A percentile compares a stretch with the other conserved stretches of the same genome.
These are phyloP conservation scores for Rhododendron henanense DNA, from an alignment of 148 eudicot species.

Conservation along the genomic window DNA sequence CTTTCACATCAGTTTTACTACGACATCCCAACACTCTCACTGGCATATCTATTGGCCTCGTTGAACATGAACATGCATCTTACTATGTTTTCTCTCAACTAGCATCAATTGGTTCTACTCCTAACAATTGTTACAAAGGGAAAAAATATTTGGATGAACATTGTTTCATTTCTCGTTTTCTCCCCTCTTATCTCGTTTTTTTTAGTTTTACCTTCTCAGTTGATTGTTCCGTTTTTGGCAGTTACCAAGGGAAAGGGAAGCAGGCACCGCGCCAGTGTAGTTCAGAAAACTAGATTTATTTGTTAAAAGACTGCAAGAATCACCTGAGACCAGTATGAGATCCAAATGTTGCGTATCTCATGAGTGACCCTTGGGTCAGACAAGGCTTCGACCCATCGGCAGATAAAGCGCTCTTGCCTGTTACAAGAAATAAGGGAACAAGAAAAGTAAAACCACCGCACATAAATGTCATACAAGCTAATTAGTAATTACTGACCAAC, in stretches of 20 bases:
- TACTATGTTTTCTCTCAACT: background rate
- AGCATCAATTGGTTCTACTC: background rate
- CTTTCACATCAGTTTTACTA: background rate
- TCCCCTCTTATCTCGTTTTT: background rate
- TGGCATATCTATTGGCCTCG: background rate
- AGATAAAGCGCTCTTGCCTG: slow-evolving; percentile 32
- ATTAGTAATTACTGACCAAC: background rate
- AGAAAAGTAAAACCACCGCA: background rate
- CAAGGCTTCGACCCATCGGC: slow-evolving; percentile 26
- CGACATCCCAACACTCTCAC: background rate
- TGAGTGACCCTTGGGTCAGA: slow-evolving; percentile 35
- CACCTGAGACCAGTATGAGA: slow-evolving; percentile 9
- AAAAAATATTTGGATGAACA: background rate
- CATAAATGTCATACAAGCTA: background rate
- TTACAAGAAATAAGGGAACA: background rate
- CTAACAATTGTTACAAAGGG: background rate
- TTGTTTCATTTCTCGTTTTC: background rate
- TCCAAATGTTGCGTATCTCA: slow-evolving; percentile 16
- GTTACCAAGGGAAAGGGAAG: background rate
- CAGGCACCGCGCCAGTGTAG: background rate
- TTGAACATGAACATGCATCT: background rate
- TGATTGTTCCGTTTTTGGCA: background rate
- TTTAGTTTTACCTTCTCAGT: background rate
- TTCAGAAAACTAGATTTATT: background rate
- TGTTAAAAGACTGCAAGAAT: background rate